Percentiles rank a stretch among this genome's conserved stretches.
Evolutionary conservation across 352 stramenopile genomes (phyloP).

Genomic region (Phytophthora vignae): DNA sequence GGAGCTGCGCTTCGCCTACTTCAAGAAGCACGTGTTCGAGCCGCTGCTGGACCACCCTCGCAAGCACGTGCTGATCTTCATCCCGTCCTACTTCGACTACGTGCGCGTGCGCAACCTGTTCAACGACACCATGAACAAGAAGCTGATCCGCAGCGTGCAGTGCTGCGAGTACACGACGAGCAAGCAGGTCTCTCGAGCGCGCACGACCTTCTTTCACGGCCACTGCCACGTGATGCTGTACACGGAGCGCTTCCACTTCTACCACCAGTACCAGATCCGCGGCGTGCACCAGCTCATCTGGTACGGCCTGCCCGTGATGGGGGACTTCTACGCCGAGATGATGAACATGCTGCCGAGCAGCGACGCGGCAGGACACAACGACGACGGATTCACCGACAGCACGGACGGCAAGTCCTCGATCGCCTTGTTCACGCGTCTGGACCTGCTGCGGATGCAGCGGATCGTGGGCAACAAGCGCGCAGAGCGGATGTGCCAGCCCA

Average conservation of each 20-base stretch:
- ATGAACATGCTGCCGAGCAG: constrained; percentile 74
- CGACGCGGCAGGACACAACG: constrained; percentile 16
- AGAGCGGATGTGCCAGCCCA: constrained; percentile 73
- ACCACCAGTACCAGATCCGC: constrained; percentile 86
- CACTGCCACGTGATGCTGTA: constrained; percentile 83
- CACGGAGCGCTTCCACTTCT: constrained; percentile 89
- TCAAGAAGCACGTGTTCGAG: constrained; percentile 80
- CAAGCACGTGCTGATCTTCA: constrained; percentile 82
- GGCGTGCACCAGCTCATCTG: constrained; percentile 82
- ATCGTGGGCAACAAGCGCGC: constrained; percentile 78
- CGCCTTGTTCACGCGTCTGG: constrained; percentile 67
- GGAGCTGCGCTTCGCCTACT: constrained; percentile 79
- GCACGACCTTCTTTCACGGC: constrained; percentile 81
- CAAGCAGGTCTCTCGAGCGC: constrained; percentile 70
- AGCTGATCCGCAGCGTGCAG: constrained; percentile 72
- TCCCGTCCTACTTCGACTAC: constrained; percentile 89
- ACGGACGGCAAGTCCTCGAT: constrained; percentile 60
- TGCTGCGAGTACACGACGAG: constrained; percentile 83
- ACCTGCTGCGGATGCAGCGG: constrained; percentile 73
- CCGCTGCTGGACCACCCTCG: constrained; percentile 71
- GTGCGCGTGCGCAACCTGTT: constrained; percentile 89
- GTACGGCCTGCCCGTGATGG: constrained; percentile 73
- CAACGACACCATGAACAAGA: constrained; percentile 74
- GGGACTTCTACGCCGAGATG: constrained; percentile 81
- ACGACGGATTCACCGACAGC: constrained; percentile 33